phyloP scores from a whole-genome alignment of 176 grass and related monocot genomes.

The Carex littledalei region DNA sequence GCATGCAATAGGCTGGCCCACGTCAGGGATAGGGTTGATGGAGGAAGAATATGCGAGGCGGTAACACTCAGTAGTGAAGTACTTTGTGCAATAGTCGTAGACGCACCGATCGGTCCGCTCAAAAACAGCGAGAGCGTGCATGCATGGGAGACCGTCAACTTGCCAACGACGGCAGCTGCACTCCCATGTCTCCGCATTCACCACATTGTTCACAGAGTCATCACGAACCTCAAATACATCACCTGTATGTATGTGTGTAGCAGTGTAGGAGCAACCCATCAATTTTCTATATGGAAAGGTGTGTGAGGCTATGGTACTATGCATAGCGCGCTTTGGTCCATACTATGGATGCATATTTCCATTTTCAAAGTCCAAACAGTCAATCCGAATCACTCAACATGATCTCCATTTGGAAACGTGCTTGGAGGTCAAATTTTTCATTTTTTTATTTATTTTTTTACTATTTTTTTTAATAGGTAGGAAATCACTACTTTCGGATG shows the following conservation, averaged over 20 bases:
- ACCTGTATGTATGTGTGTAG: slow-evolving; percentile 11
- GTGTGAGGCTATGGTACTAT: no score
- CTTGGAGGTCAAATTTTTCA: no score
- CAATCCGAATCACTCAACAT: no score
- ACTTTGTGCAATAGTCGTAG: slow-evolving; percentile 78
- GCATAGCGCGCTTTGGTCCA: no score
- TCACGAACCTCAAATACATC: slow-evolving; percentile 80
- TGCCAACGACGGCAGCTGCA: slow-evolving; percentile 83
- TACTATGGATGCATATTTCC: no score
- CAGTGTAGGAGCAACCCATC: not conserved
- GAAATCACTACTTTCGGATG: no score
- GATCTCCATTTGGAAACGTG: no score
- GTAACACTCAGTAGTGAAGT: slow-evolving; percentile 66
- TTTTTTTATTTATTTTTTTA: no score
- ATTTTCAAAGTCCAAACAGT: no score
- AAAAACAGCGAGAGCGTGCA: slow-evolving; percentile 75
- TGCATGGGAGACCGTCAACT: slow-evolving; percentile 70
- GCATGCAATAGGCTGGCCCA: slow-evolving; percentile 36
- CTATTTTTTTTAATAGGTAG: no score
- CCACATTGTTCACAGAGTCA: slow-evolving; percentile 56
- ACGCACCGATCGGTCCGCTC: slow-evolving; percentile 38
- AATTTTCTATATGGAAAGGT: not conserved
- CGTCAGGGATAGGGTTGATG: slow-evolving; percentile 83
- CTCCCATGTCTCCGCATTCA: slow-evolving; percentile 52
- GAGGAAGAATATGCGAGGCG: slow-evolving; percentile 57